phyloP scores from a whole-genome alignment of 371 early-diverging fungal species.

The Mucor plumbeus region DNA sequence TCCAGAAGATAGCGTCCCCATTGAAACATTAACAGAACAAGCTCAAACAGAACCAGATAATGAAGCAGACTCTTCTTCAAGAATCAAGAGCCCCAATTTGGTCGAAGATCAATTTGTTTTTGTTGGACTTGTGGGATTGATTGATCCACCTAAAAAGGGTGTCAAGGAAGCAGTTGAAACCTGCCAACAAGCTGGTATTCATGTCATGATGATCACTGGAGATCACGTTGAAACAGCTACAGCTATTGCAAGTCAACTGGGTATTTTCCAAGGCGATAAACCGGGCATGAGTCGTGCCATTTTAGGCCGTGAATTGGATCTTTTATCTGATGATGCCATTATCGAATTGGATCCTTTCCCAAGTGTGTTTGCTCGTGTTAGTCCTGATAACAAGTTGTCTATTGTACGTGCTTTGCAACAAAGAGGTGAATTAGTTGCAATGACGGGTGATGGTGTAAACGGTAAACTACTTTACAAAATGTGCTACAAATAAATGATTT shows the following conservation, averaged over 20 bases:
- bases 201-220: conserved; percentile 92
- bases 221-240: conserved; percentile 90
- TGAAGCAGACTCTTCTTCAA: not conserved
- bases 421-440: conserved; percentile 72
- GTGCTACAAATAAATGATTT: not conserved
- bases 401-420: conserved; percentile 93
- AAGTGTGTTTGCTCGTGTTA: conserved; percentile 92
- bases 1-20: conserved; percentile 14
- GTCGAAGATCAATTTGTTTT: conserved; percentile 77
- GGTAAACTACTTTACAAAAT: conserved; percentile 11
- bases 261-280: conserved; percentile 70
- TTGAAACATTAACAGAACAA: not conserved
- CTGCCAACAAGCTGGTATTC: conserved; percentile 91
- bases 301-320: conserved; percentile 86
- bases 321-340: conserved; percentile 83
- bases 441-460: conserved; percentile 93
- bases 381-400: conserved; percentile 95
- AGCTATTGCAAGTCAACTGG: conserved; percentile 89
- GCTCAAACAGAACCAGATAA: too few relatives aligned
- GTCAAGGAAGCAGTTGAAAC: conserved; percentile 77
- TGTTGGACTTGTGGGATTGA: conserved; percentile 89
- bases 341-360: conserved; percentile 84
- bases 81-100: conserved; percentile 35
- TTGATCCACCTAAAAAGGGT: conserved; percentile 90
- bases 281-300: conserved; percentile 71